phyloP scores from a whole-genome alignment of 2,329 filamentous ascomycete species.

The Colletotrichum sp. region DNA sequence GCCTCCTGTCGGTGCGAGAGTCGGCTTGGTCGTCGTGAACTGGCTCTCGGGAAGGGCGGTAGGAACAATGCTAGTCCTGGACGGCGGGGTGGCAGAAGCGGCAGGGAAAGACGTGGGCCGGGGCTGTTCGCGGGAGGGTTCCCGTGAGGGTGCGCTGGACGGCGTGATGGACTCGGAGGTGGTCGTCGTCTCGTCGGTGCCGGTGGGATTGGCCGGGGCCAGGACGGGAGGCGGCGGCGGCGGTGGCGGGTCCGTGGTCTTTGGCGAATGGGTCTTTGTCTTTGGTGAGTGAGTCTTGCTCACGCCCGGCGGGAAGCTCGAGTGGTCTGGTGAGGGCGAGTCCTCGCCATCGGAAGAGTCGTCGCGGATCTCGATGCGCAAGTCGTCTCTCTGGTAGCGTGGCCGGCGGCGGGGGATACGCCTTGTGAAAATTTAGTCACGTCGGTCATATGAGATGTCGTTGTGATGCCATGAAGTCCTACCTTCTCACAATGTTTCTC shows the following conservation, averaged over 20 bases:
- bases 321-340: slow-evolving; percentile 9
- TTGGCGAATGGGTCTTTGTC: background rate
- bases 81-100: background rate
- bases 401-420: slow-evolving; percentile 2
- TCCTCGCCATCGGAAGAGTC: slow-evolving; percentile 11
- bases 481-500: slow-evolving; percentile 5
- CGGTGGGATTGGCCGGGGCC: slow-evolving; percentile 4
- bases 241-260: background rate
- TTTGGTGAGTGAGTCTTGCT: background rate
- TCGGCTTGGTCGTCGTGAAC: background rate
- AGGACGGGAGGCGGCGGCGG: background rate
- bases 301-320: background rate
- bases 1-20: background rate
- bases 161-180: background rate
- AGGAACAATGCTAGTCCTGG: background rate
- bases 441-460: too few relatives aligned
- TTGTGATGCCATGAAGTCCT: background rate
- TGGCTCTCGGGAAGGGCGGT: background rate
- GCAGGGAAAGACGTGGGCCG: background rate
- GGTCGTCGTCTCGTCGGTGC: background rate
- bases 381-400: background rate
- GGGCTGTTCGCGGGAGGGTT: background rate
- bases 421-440: background rate
- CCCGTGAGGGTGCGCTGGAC: background rate
- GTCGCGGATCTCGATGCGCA: slow-evolving; percentile 8